These are phyloP conservation scores for Russula sp. DNA, from an alignment of 768 basidiomycete genomes.

Conservation along the genomic window DNA sequence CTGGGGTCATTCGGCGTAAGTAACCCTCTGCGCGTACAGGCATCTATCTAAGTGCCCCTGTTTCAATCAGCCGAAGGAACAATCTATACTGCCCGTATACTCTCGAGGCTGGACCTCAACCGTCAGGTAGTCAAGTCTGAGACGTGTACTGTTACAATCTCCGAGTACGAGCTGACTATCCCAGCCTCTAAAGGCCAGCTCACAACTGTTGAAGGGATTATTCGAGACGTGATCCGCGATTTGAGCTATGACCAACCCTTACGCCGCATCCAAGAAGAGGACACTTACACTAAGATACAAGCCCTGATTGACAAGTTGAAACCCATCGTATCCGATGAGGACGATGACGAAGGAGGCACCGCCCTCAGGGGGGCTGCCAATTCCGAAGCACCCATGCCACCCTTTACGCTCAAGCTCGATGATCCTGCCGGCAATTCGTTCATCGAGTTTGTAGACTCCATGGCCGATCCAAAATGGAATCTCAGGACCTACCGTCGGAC, in stretches of 20 bases:
- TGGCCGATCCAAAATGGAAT: slow-evolving; percentile 91
- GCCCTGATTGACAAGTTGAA: slow-evolving; percentile 60
- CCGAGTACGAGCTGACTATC: slow-evolving; percentile 87
- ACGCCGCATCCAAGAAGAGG: slow-evolving; percentile 71
- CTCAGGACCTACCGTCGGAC: slow-evolving; percentile 77
- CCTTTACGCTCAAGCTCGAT: slow-evolving; percentile 81
- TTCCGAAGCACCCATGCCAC: slow-evolving; percentile 49
- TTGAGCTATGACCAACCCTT: slow-evolving; percentile 78
- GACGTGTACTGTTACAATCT: slow-evolving; percentile 73
- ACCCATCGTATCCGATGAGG: slow-evolving; percentile 53
- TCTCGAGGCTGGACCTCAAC: slow-evolving; percentile 71
- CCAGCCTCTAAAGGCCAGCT: slow-evolving; percentile 87
- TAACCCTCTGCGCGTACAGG: slow-evolving; percentile 12
- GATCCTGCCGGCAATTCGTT: slow-evolving; percentile 98
- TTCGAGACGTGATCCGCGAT: slow-evolving; percentile 78
- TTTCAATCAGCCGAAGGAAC: slow-evolving; percentile 65
- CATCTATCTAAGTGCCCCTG: not conserved
- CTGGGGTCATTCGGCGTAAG: slow-evolving; percentile 75
- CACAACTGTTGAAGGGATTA: slow-evolving; percentile 92
- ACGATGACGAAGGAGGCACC: slow-evolving; percentile 37
- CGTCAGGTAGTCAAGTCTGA: slow-evolving; percentile 91
- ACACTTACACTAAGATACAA: slow-evolving; percentile 68
- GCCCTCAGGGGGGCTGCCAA: slow-evolving; percentile 32
- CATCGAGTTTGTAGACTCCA: slow-evolving; percentile 80
- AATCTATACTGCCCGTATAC: slow-evolving; percentile 73